A percentile compares a stretch with the other conserved stretches of the same genome.
Conservation (phyloP, 306 rosid species). For the Inga laurina region DNA sequence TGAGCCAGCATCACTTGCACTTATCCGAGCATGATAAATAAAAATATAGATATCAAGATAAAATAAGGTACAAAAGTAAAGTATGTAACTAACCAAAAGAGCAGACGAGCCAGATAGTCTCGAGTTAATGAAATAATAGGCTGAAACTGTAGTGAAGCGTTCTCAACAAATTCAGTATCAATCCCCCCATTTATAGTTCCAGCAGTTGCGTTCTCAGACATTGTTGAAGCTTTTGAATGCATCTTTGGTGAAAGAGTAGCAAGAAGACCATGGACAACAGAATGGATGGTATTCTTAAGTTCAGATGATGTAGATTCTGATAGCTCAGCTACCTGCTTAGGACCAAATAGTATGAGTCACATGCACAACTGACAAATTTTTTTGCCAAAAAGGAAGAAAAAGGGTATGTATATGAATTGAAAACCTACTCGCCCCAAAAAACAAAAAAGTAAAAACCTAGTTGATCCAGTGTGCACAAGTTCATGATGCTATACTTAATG, state of each 20-base stretch:
- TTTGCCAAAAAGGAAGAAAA: background rate
- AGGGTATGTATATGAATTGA: background rate
- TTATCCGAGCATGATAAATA: background rate
- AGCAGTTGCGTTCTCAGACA: slow-evolving; percentile 59
- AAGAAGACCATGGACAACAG: slow-evolving; percentile 91
- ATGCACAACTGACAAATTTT: background rate
- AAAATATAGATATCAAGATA: slow-evolving; percentile 4
- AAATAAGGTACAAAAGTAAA: background rate
- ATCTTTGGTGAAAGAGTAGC: slow-evolving; percentile 94
- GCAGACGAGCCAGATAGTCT: slow-evolving; percentile 87
- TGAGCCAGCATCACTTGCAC: background rate
- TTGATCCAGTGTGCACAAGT: background rate
- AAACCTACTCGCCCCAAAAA: background rate
- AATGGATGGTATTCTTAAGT: slow-evolving; percentile 73
- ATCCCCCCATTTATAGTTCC: slow-evolving; percentile 52
- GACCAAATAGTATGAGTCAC: background rate
- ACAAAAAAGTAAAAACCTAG: background rate
- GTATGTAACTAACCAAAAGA: slow-evolving; percentile 75
- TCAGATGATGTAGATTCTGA: slow-evolving; percentile 88
- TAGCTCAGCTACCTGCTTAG: slow-evolving; percentile 80
- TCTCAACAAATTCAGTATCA: slow-evolving; percentile 85
- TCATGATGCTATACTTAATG: slow-evolving; percentile 9
- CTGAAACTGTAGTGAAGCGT: slow-evolving; percentile 83
- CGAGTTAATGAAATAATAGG: slow-evolving; percentile 75
- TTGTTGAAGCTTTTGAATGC: slow-evolving; percentile 74